Conservation (phyloP, 2,329 filamentous ascomycete species). For the Botryotinia globosa region DNA sequence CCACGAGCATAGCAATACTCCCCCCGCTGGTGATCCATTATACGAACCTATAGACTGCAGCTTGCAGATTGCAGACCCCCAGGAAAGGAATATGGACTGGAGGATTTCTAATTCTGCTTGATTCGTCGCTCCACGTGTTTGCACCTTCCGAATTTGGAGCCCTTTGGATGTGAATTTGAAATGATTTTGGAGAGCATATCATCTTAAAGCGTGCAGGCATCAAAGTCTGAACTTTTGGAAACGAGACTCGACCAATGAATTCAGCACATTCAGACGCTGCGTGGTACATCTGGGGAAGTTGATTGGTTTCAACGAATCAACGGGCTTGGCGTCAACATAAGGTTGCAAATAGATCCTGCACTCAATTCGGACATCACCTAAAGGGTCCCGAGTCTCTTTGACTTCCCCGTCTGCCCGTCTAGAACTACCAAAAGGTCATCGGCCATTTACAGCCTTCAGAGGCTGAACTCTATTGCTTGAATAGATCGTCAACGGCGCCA, state of each 20-base stretch:
- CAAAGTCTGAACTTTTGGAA: neutral
- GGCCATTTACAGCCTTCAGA: neutral
- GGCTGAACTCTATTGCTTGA: neutral
- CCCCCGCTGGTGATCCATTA: neutral
- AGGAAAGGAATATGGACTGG: neutral
- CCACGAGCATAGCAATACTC: neutral
- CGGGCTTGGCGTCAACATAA: neutral
- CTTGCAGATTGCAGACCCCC: neutral
- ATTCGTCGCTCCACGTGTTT: slow-evolving; percentile 1
- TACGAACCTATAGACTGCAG: neutral
- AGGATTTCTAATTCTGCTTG: neutral
- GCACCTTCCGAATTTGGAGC: neutral
- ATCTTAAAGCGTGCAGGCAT: neutral
- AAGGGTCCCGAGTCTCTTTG: neutral
- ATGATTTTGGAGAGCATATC: neutral
- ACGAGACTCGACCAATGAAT: neutral
- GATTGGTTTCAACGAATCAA: slow-evolving; percentile 14
- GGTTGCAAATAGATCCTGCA: neutral
- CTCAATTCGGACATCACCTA: neutral
- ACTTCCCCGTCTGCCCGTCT: neutral
- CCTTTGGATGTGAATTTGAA: neutral
- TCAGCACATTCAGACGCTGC: neutral
- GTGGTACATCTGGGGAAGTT: slow-evolving; percentile 8
- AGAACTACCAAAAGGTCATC: neutral
- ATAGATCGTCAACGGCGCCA: neutral